Base-by-base conservation (phyloP, 2,329 filamentous ascomycete species). In the Chrysoporthe cubensis region DNA sequence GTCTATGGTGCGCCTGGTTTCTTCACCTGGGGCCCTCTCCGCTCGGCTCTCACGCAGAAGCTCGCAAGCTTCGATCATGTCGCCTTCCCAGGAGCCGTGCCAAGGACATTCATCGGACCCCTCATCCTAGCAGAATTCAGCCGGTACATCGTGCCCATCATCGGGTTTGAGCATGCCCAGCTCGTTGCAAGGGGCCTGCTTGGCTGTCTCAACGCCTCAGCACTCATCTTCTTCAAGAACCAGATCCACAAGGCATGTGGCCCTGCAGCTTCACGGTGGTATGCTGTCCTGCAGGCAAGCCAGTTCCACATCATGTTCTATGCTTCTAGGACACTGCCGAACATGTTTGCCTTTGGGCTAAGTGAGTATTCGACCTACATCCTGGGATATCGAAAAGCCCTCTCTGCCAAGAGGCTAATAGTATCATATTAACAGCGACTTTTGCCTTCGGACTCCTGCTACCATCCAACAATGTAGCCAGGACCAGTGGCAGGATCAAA, bases 301-400 rank as follows among this genome's bases (percentile, higher is more conserved):
- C 95, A 98, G 78, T 99, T 99, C 75, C 96, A 99, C 80, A 81
- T 97, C 70, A 85, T 96, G 70, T 99, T 93, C 79, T 99, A 99
- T 81, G 91, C 94, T 16, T 96, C 94, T 18, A 86, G 96, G 69
- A 96, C 94, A 2, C 81, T 99, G 71, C 96, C 96, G 1, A 99
- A 99, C 77, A 97, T 96, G 91, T 97, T 97, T 80, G 94, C 96
- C 26, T 96, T 98, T 81, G 88, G 89, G 11, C 81, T 97, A 68
- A 93, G 91, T 95, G 83, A 79, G 90, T 84, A 46, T 37, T 4
- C 37, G n/a, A 4, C 21, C 52, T 52, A 5, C 11, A 46, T 7
- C 5, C 21, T 21, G 8, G 11, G 26, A 46, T 16, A 50, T 48
- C 2, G 6, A 16, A 14, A 13, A 52, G 6, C 18, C 13, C 26